A percentile compares a stretch with the other conserved stretches of the same genome.
Evolutionary conservation across 2,329 filamentous ascomycete species (phyloP).

Genomic region (Geosmithia morbida): DNA sequence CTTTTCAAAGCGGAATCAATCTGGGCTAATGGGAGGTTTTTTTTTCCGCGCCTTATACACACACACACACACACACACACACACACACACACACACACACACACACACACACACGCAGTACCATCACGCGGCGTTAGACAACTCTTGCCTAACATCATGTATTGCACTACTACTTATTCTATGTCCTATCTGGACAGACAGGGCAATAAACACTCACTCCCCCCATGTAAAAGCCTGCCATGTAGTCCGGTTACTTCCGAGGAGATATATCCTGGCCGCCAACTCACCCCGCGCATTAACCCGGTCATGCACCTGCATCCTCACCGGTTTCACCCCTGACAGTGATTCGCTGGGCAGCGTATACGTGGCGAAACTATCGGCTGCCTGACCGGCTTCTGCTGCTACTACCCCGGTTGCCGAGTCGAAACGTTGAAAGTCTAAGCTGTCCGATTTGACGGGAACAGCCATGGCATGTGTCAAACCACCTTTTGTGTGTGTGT

Average conservation of each 20-base stretch:
- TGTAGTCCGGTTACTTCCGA: constrained; percentile 30
- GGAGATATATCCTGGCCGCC: constrained; percentile 33
- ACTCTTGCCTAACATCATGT: too few species aligned
- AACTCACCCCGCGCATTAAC: constrained; percentile 28
- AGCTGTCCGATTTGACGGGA: constrained; percentile 18
- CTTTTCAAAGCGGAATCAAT: too few species aligned
- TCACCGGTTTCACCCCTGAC: constrained; percentile 17
- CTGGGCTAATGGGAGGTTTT: too few species aligned
- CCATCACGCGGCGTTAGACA: too few species aligned
- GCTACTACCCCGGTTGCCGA: not conserved
- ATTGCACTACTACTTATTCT: too few species aligned
- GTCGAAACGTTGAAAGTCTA: constrained; percentile 22
- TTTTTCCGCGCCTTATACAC: too few species aligned
- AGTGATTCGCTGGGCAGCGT: constrained; percentile 12
- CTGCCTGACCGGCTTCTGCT: not conserved
- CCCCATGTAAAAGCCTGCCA: constrained; percentile 26
- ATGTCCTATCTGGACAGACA: too few species aligned
- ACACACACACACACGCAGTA: too few species aligned
- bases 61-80: too few species aligned
- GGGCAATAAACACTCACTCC: too few species aligned
- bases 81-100: too few species aligned
- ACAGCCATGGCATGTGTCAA: constrained; percentile 14
- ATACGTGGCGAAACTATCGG: constrained; percentile 8
- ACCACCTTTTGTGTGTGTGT: constrained; percentile 1
- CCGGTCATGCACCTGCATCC: constrained; percentile 35